phyloP scores from a whole-genome alignment of 441 rosid genomes.

The Aquilaria agallochum region DNA sequence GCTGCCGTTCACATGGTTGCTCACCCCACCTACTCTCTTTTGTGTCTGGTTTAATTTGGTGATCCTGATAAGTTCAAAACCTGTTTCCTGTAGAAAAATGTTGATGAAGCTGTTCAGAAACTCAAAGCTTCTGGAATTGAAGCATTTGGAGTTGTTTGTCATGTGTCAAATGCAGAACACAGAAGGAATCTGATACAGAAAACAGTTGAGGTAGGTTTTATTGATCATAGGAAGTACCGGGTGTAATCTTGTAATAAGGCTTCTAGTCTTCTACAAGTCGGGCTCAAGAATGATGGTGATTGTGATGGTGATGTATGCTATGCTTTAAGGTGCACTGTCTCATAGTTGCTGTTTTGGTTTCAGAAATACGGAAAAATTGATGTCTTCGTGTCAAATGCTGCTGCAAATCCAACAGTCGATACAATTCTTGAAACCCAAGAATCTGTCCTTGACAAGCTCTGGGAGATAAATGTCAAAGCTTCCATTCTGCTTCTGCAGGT shows the following conservation, averaged over 20 bases:
- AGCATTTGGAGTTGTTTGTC: conserved; percentile 74
- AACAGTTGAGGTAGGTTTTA: conserved; percentile 15
- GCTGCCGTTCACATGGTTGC: not conserved
- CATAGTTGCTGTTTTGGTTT: conserved; percentile 11
- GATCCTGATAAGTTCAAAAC: too few species aligned
- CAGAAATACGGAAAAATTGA: conserved; percentile 77
- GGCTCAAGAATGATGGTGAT: too few species aligned
- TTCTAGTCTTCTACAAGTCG: too few species aligned
- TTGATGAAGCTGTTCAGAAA: conserved; percentile 64
- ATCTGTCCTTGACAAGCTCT: conserved; percentile 65
- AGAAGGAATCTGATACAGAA: conserved; percentile 58
- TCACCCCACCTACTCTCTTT: not conserved
- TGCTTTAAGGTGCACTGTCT: too few species aligned
- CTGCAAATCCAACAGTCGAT: conserved; percentile 64
- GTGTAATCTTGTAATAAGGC: too few species aligned
- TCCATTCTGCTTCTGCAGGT: conserved; percentile 64
- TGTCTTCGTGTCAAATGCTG: conserved; percentile 68
- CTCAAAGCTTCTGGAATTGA: conserved; percentile 61
- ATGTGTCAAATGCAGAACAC: conserved; percentile 69
- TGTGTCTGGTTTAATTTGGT: too few species aligned
- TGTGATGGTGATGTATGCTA: too few species aligned
- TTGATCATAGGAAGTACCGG: too few species aligned
- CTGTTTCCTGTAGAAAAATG: conserved; percentile 46
- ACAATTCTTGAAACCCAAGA: conserved; percentile 51
- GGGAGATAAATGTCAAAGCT: conserved; percentile 82